Evolutionary conservation across 129 eudicot genomes (phyloP).

Genomic region (Gnaphalium uliginosum): DNA sequence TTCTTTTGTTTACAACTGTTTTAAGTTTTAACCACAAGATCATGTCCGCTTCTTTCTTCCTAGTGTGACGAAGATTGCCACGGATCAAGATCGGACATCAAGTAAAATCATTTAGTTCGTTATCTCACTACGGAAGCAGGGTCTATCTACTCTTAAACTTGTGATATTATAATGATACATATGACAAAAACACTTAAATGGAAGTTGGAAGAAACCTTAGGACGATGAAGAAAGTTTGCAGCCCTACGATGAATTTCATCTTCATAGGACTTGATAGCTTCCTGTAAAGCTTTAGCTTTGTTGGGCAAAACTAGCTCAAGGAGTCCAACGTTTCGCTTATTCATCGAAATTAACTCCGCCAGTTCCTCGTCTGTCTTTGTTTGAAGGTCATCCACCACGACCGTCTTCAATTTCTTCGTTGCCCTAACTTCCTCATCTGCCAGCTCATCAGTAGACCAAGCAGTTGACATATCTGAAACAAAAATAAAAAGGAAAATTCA

Average conservation of each 20-base stretch:
- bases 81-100: too few species aligned
- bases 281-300: not conserved
- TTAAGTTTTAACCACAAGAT: too few species aligned
- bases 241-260: not conserved
- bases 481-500: too few species aligned
- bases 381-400: not conserved
- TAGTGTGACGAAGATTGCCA: too few species aligned
- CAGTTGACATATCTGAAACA: too few species aligned
- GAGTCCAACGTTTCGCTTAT: not conserved
- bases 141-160: too few species aligned
- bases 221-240: not conserved
- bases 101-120: too few species aligned
- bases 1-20: too few species aligned
- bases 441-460: not conserved
- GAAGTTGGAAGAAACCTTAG: not conserved
- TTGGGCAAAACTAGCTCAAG: not conserved
- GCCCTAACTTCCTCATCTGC: not conserved
- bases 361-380: not conserved
- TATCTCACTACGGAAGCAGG: too few species aligned
- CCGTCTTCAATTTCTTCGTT: not conserved
- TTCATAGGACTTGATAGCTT: not conserved
- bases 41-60: too few species aligned
- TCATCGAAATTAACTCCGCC: not conserved
- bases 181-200: too few species aligned
- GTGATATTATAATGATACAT: too few species aligned